Evolutionary conservation across 768 basidiomycete genomes (phyloP).

Genomic region (Zangia roseola): DNA sequence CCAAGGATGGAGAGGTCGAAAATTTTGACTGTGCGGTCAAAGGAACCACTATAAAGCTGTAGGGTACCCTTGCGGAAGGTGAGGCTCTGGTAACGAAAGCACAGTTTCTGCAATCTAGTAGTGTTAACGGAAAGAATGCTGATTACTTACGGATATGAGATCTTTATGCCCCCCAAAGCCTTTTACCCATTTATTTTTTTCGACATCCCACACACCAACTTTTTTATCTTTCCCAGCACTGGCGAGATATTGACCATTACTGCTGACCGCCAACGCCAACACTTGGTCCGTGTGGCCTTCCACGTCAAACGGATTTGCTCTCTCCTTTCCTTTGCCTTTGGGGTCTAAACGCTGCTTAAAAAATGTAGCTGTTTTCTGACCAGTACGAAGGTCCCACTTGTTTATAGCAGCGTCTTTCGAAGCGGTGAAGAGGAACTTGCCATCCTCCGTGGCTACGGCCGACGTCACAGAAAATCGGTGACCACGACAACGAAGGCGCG

Average conservation of each 20-base stretch:
- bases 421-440: constrained; percentile 76
- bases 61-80: constrained; percentile 77
- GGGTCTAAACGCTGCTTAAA: constrained; percentile 53
- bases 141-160: constrained; percentile 60
- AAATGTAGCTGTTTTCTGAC: constrained; percentile 56
- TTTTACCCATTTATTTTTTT: constrained; percentile 73
- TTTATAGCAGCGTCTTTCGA: constrained; percentile 90
- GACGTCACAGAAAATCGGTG: constrained; percentile 82
- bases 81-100: constrained; percentile 46
- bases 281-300: constrained; percentile 89
- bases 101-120: not conserved
- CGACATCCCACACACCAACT: constrained; percentile 84
- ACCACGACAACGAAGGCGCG: constrained; percentile 61
- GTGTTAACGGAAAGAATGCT: constrained; percentile 35
- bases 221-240: constrained; percentile 84
- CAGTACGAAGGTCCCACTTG: constrained; percentile 76
- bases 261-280: constrained; percentile 76
- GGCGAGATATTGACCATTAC: constrained; percentile 81
- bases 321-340: constrained; percentile 59
- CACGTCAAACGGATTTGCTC: constrained; percentile 44
- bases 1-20: constrained; percentile 84
- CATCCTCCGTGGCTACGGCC: constrained; percentile 73
- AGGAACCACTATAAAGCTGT: constrained; percentile 68
- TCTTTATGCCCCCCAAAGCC: constrained; percentile 80
- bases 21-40: constrained; percentile 87